Conservation (phyloP, 345 rosid genomes). For the Excoecaria agallocha region DNA sequence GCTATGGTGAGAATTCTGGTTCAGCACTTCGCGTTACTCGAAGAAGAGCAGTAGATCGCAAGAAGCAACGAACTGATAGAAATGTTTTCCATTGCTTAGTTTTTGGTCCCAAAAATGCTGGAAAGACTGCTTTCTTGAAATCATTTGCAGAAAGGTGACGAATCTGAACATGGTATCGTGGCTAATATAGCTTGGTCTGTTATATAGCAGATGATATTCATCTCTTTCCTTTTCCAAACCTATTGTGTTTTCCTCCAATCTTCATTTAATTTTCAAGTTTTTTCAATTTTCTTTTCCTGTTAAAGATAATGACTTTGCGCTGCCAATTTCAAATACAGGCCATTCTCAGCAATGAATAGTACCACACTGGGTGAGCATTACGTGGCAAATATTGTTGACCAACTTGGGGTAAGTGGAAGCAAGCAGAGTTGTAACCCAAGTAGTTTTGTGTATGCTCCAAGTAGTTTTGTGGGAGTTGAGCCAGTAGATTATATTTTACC, state of each 20-base stretch:
- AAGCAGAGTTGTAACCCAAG: constrained; percentile 2
- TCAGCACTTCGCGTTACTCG: constrained; percentile 56
- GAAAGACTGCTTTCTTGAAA: constrained; percentile 66
- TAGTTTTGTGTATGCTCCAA: not conserved
- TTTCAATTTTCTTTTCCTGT: not conserved
- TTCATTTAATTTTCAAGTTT: not conserved
- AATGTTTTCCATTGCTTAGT: constrained; percentile 66
- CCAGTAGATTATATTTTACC: not conserved
- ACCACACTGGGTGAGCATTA: constrained; percentile 45
- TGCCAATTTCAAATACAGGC: constrained; percentile 41
- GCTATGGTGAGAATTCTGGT: constrained; percentile 64
- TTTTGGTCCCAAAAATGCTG: constrained; percentile 72
- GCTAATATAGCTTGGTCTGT: not conserved
- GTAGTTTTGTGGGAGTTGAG: not conserved
- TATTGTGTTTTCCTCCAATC: not conserved
- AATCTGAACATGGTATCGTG: constrained; percentile 9
- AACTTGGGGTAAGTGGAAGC: constrained; percentile 58
- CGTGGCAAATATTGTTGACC: constrained; percentile 62
- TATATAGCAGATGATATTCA: constrained; percentile 19
- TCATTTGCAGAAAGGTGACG: constrained; percentile 68
- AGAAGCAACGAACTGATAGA: constrained; percentile 69
- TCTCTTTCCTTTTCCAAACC: not conserved
- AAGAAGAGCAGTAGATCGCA: constrained; percentile 64
- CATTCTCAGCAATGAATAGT: constrained; percentile 47
- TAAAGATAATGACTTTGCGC: constrained; percentile 6